Evolutionary conservation across 805 yeast species (phyloP), one percentile per base, ranked within the genome.

Genomic region (Dipodascus geniculatus): DNA sequence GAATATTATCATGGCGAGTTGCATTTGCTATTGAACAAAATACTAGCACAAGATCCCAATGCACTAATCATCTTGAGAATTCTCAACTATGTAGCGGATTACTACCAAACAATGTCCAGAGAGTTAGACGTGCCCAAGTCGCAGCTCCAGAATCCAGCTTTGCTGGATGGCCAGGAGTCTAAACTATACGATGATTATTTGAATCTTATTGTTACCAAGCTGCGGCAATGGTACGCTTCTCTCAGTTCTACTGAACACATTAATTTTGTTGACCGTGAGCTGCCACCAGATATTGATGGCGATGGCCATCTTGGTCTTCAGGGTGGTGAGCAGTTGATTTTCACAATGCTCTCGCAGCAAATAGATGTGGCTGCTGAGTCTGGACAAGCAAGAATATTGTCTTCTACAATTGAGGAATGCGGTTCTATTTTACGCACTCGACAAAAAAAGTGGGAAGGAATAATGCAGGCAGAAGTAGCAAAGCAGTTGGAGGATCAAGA

Each of bases 291-390:
- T 54, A 64, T 71, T 2, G 88, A 83, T 63, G 75, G 80, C 3
- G 87, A 87, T 54, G 78, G 80, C 14, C 71, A 78, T 16, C 74
- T 74, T 51, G 87, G 83, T 23, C 70, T 88, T 53, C 87, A 87
- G 53, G 93, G 88, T 53, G 49, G 49, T 22, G 85, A 88, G 52
- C 83, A 81, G 56, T 82, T 85, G 2, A 82, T 89, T 24, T 82
- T 86, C 65, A 80, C 85, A 57, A 84, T 88, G 83, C 79, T 88
- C 55, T 82, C 83, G n/a, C 96, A 88, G 63, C 96, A 89, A 66
- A 83, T 87, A 16, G 95, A 85, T 57, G 90, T 85, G 3, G 93
- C 95, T 0, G 86, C 89, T 0, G 90, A 84, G 31, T 81, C 91
- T 2, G 87, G 87, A 2, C 89, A 86, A 66, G 87, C 89, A 3